These are phyloP conservation scores for Colletotrichum godetiae DNA, from an alignment of 2,329 filamentous ascomycete species.

Conservation along the genomic window DNA sequence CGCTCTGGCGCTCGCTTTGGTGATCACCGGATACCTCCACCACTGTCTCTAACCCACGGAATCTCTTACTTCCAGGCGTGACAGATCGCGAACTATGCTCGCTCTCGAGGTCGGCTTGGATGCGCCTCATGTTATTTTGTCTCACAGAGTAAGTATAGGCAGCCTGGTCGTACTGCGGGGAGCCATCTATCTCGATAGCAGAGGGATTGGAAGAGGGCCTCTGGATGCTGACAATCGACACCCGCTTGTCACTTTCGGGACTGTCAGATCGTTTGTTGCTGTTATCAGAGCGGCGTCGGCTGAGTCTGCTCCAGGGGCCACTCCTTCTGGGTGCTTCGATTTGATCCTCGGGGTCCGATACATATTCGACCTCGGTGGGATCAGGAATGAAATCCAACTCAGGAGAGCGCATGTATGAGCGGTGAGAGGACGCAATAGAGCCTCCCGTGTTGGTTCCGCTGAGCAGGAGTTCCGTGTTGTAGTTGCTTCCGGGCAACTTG, in stretches of 20 bases:
- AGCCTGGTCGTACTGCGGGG: slow-evolving; percentile 1
- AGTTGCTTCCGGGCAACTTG: slow-evolving; percentile 19
- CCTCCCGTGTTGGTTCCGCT: slow-evolving; percentile 1
- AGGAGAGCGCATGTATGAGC: slow-evolving; percentile 15
- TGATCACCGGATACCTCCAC: slow-evolving; percentile 17
- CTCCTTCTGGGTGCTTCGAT: slow-evolving; percentile 21
- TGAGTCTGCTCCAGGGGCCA: neutral
- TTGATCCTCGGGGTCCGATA: slow-evolving; percentile 23
- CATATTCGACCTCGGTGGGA: slow-evolving; percentile 22
- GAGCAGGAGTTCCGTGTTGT: slow-evolving; percentile 16
- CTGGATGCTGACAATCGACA: neutral
- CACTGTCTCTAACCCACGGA: slow-evolving; percentile 27
- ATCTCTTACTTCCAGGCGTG: slow-evolving; percentile 27
- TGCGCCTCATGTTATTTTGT: slow-evolving; percentile 3
- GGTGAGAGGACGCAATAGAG: slow-evolving; percentile 17
- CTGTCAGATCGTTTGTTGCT: slow-evolving; percentile 45
- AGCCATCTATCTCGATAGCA: neutral
- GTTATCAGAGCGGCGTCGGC: slow-evolving; percentile 55
- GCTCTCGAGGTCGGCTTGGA: slow-evolving; percentile 25
- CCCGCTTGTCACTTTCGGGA: neutral
- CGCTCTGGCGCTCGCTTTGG: slow-evolving; percentile 1
- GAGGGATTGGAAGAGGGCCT: neutral
- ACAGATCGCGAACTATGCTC: slow-evolving; percentile 24
- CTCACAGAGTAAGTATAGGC: slow-evolving; percentile 21
- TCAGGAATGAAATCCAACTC: slow-evolving; percentile 22